Evolutionary conservation across 768 basidiomycete genomes (phyloP).

Genomic region (Sarcomyxa edulis): DNA sequence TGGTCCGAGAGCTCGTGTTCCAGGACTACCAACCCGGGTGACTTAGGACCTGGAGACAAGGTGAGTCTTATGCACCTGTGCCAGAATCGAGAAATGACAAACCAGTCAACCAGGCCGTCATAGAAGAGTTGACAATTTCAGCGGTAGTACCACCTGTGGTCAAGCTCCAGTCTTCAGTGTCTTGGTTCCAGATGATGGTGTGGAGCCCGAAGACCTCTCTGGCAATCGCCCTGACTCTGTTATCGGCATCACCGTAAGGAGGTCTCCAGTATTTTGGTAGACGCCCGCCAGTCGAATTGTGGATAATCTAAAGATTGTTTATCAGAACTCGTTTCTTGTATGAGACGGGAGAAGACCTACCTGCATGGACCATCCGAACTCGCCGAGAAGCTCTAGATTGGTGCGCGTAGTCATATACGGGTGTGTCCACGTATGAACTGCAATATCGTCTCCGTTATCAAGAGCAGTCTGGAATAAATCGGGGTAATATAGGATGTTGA

Average conservation of each 20-base stretch:
- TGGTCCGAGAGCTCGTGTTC: conserved; percentile 74
- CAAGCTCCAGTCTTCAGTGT: conserved; percentile 77
- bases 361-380: conserved; percentile 37
- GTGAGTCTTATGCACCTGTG: too few relatives aligned
- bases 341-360: too few relatives aligned
- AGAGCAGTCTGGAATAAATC: conserved; percentile 51
- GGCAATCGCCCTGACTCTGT: conserved; percentile 81
- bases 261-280: conserved; percentile 78
- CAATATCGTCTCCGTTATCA: conserved; percentile 36
- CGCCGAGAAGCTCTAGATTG: conserved; percentile 64
- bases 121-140: conserved; percentile 38
- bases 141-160: too few relatives aligned
- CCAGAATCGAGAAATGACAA: conserved; percentile 11
- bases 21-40: conserved; percentile 74
- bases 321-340: too few relatives aligned
- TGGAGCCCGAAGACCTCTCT: conserved; percentile 74
- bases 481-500: conserved; percentile 61
- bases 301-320: too few relatives aligned
- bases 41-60: conserved; percentile 55
- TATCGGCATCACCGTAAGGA: conserved; percentile 82
- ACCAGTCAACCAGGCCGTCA: conserved; percentile 58
- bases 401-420: conserved; percentile 76
- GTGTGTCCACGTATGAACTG: conserved; percentile 66
- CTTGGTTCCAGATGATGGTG: conserved; percentile 89
- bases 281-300: conserved; percentile 75